Conservation (phyloP, 139 green algal genomes). For the Chlamydomonas asymmetrica region DNA sequence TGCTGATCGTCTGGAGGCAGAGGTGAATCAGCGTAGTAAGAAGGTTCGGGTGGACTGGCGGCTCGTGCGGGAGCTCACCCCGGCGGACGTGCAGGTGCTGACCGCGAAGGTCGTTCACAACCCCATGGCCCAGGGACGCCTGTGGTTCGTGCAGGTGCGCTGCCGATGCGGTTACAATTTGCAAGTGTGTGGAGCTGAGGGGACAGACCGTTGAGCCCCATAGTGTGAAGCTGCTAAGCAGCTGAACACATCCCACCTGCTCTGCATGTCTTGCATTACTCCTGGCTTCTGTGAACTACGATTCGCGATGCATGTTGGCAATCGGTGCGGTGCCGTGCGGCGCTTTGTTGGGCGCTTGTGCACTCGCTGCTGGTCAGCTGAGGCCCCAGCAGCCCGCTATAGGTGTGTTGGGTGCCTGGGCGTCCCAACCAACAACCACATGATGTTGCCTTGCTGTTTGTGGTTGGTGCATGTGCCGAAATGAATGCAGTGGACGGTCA, state of each 20-base stretch:
- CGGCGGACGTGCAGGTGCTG: constrained; percentile 2
- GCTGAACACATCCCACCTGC: not conserved
- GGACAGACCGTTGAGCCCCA: not conserved
- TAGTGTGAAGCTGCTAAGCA: not conserved
- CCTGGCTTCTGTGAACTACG: constrained; percentile 19
- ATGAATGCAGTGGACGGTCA: too few relatives aligned
- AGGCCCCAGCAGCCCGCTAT: too few relatives aligned
- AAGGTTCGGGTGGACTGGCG: not conserved
- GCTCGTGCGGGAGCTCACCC: not conserved
- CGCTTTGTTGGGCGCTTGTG: not conserved
- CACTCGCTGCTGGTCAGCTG: not conserved
- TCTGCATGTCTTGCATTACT: not conserved
- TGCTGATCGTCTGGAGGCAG: not conserved
- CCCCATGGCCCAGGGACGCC: constrained; percentile 15
- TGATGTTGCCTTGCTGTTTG: too few relatives aligned
- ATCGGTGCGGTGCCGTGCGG: not conserved
- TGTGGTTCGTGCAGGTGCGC: too few relatives aligned
- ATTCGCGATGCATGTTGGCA: not conserved
- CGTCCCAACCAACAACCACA: too few relatives aligned
- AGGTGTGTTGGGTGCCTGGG: too few relatives aligned
- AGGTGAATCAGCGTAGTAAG: not conserved
- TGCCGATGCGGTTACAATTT: too few relatives aligned
- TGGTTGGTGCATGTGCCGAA: too few relatives aligned
- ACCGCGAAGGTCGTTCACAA: not conserved
- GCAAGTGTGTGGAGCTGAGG: too few relatives aligned